Percentiles rank a stretch among this genome's conserved stretches.
phyloP scores from a whole-genome alignment of 2,329 filamentous ascomycete genomes.

The Arachnomyces sp. region DNA sequence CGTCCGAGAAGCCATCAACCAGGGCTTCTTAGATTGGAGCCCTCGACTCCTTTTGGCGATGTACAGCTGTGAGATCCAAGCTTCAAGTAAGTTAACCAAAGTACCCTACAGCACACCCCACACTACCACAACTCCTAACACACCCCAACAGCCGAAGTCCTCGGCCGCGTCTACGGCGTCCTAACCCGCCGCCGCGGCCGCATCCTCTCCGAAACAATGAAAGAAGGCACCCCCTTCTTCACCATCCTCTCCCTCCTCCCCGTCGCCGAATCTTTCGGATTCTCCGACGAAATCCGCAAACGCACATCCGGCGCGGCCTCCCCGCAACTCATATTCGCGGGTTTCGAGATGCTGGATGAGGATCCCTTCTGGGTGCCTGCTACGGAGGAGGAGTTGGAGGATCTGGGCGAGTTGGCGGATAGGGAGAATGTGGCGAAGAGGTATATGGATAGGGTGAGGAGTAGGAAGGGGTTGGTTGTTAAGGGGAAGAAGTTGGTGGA shows the following conservation, averaged over 20 bases:
- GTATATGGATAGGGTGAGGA: slow-evolving; percentile 85
- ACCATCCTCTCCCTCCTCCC: slow-evolving; percentile 82
- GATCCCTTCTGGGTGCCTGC: slow-evolving; percentile 98
- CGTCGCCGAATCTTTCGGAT: slow-evolving; percentile 91
- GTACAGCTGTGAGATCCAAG: slow-evolving; percentile 97
- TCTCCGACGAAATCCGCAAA: slow-evolving; percentile 93
- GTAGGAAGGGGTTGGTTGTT: slow-evolving; percentile 79
- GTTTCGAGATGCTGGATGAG: slow-evolving; percentile 86
- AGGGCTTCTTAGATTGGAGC: slow-evolving; percentile 91
- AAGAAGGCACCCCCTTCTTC: slow-evolving; percentile 93
- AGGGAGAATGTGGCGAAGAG: slow-evolving; percentile 91
- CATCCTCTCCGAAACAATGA: slow-evolving; percentile 83
- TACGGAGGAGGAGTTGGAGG: slow-evolving; percentile 92
- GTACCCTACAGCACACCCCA: neutral
- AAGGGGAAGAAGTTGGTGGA: slow-evolving; percentile 66
- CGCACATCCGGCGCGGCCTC: slow-evolving; percentile 81
- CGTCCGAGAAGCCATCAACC: slow-evolving; percentile 71
- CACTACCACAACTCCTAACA: slow-evolving; percentile 15
- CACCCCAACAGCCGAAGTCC: slow-evolving; percentile 61
- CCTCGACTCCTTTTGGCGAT: slow-evolving; percentile 92
- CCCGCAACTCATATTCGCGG: slow-evolving; percentile 86
- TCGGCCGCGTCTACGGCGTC: slow-evolving; percentile 93
- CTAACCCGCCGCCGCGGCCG: slow-evolving; percentile 86
- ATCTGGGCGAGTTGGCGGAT: slow-evolving; percentile 88
- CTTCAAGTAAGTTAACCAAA: slow-evolving; percentile 55